A percentile compares a stretch with the other conserved stretches of the same genome.
phyloP scores from a whole-genome alignment of 805 yeast species.

The Candida germanica region DNA sequence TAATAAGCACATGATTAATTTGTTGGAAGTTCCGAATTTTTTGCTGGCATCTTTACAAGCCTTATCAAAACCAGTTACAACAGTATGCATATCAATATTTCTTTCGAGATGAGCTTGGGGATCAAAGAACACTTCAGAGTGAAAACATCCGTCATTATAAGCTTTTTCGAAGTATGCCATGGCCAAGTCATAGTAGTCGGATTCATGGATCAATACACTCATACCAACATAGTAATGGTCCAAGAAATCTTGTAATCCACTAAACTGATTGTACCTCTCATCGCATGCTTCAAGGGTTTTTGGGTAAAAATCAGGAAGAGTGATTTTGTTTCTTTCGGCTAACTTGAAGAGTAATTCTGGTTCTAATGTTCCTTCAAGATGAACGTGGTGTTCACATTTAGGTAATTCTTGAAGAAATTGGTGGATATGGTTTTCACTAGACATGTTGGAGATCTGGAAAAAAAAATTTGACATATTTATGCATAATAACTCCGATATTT shows the following conservation, averaged over 20 bases:
- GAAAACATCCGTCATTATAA: constrained; percentile 55
- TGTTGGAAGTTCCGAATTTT: constrained; percentile 62
- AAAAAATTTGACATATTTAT: too few relatives aligned
- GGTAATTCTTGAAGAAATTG: constrained; percentile 68
- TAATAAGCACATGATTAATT: constrained; percentile 76
- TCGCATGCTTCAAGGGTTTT: constrained; percentile 53
- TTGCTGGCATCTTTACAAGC: constrained; percentile 63
- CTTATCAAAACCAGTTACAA: constrained; percentile 61
- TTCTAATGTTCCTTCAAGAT: constrained; percentile 77
- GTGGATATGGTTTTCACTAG: constrained; percentile 1
- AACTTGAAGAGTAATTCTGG: constrained; percentile 70
- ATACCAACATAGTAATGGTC: constrained; percentile 80
- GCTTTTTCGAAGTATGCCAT: constrained; percentile 67
- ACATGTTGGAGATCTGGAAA: too few relatives aligned
- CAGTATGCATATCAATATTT: constrained; percentile 55
- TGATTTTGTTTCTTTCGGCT: constrained; percentile 61
- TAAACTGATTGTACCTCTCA: constrained; percentile 57
- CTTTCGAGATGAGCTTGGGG: constrained; percentile 82
- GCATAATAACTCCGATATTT: too few relatives aligned
- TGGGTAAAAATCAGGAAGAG: constrained; percentile 64
- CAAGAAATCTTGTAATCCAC: constrained; percentile 73
- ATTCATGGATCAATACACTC: constrained; percentile 64
- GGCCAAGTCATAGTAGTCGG: constrained; percentile 78
- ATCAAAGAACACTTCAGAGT: constrained; percentile 78
- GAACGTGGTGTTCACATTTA: constrained; percentile 85